Evolutionary conservation across 768 basidiomycete genomes (phyloP).

Genomic region (Leccinum longicurvipes): DNA sequence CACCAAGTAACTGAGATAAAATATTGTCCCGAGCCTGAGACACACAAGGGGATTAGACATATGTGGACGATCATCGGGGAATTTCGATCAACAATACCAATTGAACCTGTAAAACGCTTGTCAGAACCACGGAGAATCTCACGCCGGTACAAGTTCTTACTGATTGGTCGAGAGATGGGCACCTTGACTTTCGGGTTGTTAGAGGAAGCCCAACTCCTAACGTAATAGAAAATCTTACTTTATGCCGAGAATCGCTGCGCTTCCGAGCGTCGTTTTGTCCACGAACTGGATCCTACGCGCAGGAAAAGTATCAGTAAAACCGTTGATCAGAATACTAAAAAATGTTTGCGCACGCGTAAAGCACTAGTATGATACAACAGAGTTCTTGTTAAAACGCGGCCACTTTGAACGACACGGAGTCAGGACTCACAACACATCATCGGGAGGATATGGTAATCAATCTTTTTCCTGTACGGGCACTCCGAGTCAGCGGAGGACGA

Average conservation of each 20-base stretch:
- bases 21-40: slow-evolving; percentile 68
- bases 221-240: slow-evolving; percentile 35
- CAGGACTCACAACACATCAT: slow-evolving; percentile 64
- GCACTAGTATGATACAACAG: slow-evolving; percentile 32
- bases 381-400: background rate
- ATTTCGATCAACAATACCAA: slow-evolving; percentile 39
- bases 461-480: slow-evolving; percentile 44
- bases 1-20: slow-evolving; percentile 65
- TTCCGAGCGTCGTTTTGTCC: slow-evolving; percentile 73
- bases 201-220: background rate
- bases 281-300: slow-evolving; percentile 67
- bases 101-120: slow-evolving; percentile 47
- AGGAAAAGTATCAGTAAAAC: background rate
- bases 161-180: slow-evolving; percentile 64
- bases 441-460: slow-evolving; percentile 64
- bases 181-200: slow-evolving; percentile 40
- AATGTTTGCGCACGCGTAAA: slow-evolving; percentile 44
- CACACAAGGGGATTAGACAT: too few species aligned
- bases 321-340: background rate
- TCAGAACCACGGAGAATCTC: background rate
- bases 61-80: background rate
- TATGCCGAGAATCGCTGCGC: slow-evolving; percentile 68
- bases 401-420: background rate
- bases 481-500: background rate
- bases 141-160: slow-evolving; percentile 33